A percentile compares a stretch with the other conserved stretches of the same genome.
phyloP scores from a whole-genome alignment of 139 green algal species.

The Ettlia oleoabundans region DNA sequence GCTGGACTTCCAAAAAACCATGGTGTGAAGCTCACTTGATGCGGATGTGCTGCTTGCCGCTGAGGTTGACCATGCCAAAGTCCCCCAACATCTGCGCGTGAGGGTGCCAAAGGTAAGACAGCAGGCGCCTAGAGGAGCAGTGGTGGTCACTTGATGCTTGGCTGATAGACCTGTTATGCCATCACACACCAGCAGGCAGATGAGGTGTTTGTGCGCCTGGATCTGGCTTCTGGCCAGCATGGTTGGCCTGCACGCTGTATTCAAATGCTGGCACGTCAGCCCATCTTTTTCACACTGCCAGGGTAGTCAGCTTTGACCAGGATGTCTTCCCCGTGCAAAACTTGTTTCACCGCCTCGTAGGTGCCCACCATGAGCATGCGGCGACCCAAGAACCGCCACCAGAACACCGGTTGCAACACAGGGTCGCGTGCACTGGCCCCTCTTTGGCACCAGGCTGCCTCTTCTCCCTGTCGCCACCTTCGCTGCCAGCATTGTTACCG shows the following conservation, averaged over 20 bases:
- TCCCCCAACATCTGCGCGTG: slow-evolving; percentile 5
- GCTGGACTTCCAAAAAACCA: too few species aligned
- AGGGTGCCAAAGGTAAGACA: too few species aligned
- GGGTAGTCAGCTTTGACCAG: slow-evolving; percentile 12
- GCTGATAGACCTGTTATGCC: too few species aligned
- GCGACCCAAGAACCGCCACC: slow-evolving; percentile 26
- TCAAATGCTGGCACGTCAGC: too few species aligned
- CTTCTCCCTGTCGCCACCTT: not conserved
- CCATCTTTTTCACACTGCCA: not conserved
- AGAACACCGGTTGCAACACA: slow-evolving; percentile 1
- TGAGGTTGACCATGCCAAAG: not conserved
- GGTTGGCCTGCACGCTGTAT: too few species aligned
- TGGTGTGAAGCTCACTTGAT: slow-evolving; percentile 13
- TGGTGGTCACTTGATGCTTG: not conserved
- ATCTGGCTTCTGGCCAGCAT: too few species aligned
- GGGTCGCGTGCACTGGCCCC: slow-evolving; percentile 1
- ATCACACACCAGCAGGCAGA: too few species aligned
- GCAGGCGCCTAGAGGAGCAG: too few species aligned
- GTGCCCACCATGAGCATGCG: slow-evolving; percentile 26
- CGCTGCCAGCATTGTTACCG: too few species aligned
- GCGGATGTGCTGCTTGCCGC: slow-evolving; percentile 13
- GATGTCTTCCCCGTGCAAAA: slow-evolving; percentile 2
- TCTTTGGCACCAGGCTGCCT: not conserved
- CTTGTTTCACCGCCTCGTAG: not conserved
- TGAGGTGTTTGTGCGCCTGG: too few species aligned